phyloP scores from a whole-genome alignment of 2,329 filamentous ascomycete species.

The Colletotrichum salicis region DNA sequence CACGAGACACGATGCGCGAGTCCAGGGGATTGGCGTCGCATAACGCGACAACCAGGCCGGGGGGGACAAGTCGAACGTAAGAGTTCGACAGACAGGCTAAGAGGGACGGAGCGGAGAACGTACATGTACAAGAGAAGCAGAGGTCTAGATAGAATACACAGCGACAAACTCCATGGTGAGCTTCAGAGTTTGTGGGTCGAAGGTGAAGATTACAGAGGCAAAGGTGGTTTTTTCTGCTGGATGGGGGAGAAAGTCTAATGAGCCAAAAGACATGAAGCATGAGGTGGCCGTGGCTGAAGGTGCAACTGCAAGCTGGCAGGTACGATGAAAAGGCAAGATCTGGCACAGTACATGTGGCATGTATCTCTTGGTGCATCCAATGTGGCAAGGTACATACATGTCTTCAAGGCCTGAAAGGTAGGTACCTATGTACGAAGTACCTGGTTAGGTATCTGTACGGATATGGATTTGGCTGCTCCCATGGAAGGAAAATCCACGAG shows the following conservation, averaged over 20 bases:
- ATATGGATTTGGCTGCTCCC: not conserved
- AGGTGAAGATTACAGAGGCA: slow-evolving; percentile 16
- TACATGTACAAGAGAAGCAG: slow-evolving; percentile 34
- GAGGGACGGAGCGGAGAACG: not conserved
- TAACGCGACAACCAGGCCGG: slow-evolving; percentile 18
- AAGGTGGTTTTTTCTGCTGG: slow-evolving; percentile 18
- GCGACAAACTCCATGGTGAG: slow-evolving; percentile 29
- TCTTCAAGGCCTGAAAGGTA: slow-evolving; percentile 2
- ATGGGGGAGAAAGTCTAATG: slow-evolving; percentile 24
- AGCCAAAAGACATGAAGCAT: slow-evolving; percentile 9
- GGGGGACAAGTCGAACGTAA: not conserved
- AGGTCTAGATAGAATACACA: slow-evolving; percentile 32
- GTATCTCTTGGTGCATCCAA: slow-evolving; percentile 12
- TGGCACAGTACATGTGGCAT: slow-evolving; percentile 14
- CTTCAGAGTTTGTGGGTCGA: slow-evolving; percentile 22
- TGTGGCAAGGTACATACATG: not conserved
- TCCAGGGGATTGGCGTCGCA: slow-evolving; percentile 23
- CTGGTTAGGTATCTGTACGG: too few relatives aligned
- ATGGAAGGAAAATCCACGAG: slow-evolving; percentile 21
- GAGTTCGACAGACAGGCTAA: not conserved
- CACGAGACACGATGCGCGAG: slow-evolving; percentile 34
- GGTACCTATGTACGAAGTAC: too few relatives aligned
- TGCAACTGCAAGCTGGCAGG: slow-evolving; percentile 35
- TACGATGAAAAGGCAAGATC: slow-evolving; percentile 19
- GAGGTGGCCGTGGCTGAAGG: slow-evolving; percentile 22